These are phyloP conservation scores for Trypanosoma scelopori DNA, from an alignment of 208 protist genomes.

Conservation along the genomic window DNA sequence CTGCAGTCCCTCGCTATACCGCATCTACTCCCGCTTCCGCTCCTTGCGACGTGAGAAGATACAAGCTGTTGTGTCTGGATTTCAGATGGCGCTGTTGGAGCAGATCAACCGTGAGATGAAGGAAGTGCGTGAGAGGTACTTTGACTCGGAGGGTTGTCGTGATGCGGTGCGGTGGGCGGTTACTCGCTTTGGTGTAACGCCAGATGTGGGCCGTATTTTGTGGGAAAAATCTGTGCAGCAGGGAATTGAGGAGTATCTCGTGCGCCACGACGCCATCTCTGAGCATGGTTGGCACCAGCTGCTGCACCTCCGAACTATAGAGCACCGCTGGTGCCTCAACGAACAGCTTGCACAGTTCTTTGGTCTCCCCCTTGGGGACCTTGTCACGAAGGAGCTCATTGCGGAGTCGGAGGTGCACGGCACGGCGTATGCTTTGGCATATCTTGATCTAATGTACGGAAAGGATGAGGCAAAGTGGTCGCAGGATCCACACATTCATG, in stretches of 20 bases:
- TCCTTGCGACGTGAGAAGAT: constrained; percentile 66
- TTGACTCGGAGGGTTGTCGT: constrained; percentile 43
- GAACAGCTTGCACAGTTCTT: constrained; percentile 71
- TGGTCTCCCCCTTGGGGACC: constrained; percentile 48
- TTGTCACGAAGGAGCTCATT: constrained; percentile 47
- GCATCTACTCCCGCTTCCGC: constrained; percentile 71
- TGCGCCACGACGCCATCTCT: constrained; percentile 66
- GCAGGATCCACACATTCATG: constrained; percentile 49
- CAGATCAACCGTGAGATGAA: constrained; percentile 62
- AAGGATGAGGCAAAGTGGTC: constrained; percentile 72
- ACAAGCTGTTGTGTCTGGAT: constrained; percentile 63
- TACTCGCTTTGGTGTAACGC: constrained; percentile 54
- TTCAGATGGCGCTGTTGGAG: constrained; percentile 61
- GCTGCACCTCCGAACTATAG: constrained; percentile 80
- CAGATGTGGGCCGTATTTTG: constrained; percentile 56
- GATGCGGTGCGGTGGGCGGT: constrained; percentile 51
- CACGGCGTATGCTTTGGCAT: constrained; percentile 83
- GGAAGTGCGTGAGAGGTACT: constrained; percentile 69
- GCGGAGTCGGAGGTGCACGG: constrained; percentile 73
- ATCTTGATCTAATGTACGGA: constrained; percentile 69
- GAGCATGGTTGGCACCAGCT: constrained; percentile 88
- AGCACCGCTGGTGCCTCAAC: constrained; percentile 81
- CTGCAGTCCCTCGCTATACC: constrained; percentile 27
- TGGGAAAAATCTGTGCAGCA: constrained; percentile 68
- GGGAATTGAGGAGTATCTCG: constrained; percentile 52